Conservation (phyloP, 192 early-diverging fungal genomes). For the Jimgerdemannia lactiflua region DNA sequence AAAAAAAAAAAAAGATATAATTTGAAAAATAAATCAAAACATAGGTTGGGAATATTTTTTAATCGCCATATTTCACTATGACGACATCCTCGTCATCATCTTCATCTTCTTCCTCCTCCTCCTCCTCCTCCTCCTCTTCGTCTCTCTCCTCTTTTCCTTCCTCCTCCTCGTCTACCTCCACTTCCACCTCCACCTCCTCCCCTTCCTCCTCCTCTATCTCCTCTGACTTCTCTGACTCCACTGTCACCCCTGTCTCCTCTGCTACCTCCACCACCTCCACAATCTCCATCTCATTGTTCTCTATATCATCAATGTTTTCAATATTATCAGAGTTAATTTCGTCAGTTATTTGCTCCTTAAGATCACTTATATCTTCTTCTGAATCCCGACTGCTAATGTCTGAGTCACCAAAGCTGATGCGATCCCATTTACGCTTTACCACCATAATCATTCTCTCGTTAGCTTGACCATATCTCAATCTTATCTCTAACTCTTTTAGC, state of each 20-base stretch:
- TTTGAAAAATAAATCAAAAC: no score
- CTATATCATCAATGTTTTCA: not conserved
- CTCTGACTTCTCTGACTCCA: not conserved
- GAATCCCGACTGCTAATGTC: not conserved
- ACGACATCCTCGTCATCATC: no score
- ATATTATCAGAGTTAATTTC: not conserved
- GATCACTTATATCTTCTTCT: not conserved
- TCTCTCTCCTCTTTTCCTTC: not conserved
- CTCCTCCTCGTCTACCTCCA: not conserved
- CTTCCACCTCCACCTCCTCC: not conserved
- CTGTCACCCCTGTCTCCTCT: not conserved
- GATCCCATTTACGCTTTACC: not conserved
- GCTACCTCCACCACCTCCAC: not conserved
- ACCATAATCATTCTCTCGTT: not conserved
- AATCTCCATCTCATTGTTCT: not conserved
- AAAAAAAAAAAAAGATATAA: no score
- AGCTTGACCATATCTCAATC: not conserved
- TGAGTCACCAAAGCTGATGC: not conserved
- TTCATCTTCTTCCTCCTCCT: no score
- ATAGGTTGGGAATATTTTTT: no score
- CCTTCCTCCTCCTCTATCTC: no score
- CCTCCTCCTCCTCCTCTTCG: no score
- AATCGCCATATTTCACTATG: no score
- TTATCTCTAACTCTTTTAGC: not conserved
- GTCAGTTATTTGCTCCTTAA: not conserved